A percentile compares a stretch with the other conserved stretches of the same genome.
Conservation (phyloP, 768 basidiomycete species). For the Collybia nuda region DNA sequence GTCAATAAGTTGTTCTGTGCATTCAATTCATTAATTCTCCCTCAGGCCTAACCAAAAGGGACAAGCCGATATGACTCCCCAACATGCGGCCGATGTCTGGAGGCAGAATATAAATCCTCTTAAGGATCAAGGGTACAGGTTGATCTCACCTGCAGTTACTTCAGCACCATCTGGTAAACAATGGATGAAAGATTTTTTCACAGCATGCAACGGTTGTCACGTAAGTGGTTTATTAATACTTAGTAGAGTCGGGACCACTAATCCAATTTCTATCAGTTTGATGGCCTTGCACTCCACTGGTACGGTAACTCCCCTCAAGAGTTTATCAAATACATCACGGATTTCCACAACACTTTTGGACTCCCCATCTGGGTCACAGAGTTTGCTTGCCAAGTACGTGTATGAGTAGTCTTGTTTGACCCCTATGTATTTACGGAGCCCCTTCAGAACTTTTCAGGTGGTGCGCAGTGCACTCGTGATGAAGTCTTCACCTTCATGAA, state of each 20-base stretch:
- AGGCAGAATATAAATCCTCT: conserved; percentile 60
- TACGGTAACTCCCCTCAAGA: conserved; percentile 54
- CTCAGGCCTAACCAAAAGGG: conserved; percentile 54
- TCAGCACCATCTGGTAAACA: conserved; percentile 51
- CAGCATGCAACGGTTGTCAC: conserved; percentile 47
- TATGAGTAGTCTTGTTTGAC: background rate
- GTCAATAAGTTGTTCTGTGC: conserved; percentile 14
- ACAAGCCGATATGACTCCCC: conserved; percentile 63
- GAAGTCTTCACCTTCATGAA: conserved; percentile 52
- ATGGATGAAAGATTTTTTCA: conserved; percentile 68
- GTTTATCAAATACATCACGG: conserved; percentile 51
- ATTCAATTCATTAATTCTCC: too few species aligned
- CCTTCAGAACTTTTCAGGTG: conserved; percentile 53
- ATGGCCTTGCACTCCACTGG: conserved; percentile 62
- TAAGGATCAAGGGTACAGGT: conserved; percentile 48
- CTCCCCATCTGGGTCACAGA: conserved; percentile 64
- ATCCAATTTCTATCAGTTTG: conserved; percentile 38
- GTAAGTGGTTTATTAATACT: conserved; percentile 36
- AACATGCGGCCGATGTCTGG: conserved; percentile 55
- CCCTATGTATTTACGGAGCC: background rate
- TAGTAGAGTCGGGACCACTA: background rate
- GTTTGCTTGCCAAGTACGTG: conserved; percentile 61
- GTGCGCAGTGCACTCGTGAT: conserved; percentile 34
- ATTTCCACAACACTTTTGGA: conserved; percentile 43
- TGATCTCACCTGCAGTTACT: conserved; percentile 70